phyloP scores from a whole-genome alignment of 352 stramenopile species.

The Globisporangium echinulatum region DNA sequence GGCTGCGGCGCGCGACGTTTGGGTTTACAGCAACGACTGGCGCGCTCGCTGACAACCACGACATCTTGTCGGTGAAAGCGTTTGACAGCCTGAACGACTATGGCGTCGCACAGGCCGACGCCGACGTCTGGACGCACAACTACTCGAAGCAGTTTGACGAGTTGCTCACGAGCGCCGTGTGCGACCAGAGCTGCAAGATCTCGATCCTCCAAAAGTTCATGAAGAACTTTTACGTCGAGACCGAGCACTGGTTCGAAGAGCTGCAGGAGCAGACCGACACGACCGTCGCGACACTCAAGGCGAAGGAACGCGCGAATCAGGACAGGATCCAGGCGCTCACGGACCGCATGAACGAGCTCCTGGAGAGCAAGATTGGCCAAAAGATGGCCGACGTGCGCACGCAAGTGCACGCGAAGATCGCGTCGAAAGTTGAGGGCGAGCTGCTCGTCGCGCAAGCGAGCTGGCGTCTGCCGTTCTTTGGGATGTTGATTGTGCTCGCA shows the following conservation, averaged over 20 bases:
- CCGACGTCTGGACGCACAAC: constrained; percentile 74
- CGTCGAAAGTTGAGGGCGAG: constrained; percentile 58
- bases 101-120: constrained; percentile 46
- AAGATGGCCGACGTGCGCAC: constrained; percentile 55
- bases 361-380: constrained; percentile 70
- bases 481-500: constrained; percentile 59
- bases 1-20: constrained; percentile 53
- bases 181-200: constrained; percentile 79
- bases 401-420: constrained; percentile 67
- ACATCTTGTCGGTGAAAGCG: constrained; percentile 57
- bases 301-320: constrained; percentile 66
- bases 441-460: constrained; percentile 48
- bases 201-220: constrained; percentile 77
- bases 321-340: constrained; percentile 64
- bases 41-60: constrained; percentile 78
- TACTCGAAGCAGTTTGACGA: constrained; percentile 79
- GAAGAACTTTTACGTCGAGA: constrained; percentile 76
- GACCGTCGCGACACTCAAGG: constrained; percentile 65
- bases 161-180: constrained; percentile 47
- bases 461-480: constrained; percentile 79
- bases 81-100: constrained; percentile 61
- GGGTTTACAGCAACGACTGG: constrained; percentile 74
- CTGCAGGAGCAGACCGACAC: constrained; percentile 73
- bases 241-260: constrained; percentile 81
- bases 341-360: constrained; percentile 60